phyloP scores from a whole-genome alignment of 352 stramenopile genomes.

The Pythium myriotylum region DNA sequence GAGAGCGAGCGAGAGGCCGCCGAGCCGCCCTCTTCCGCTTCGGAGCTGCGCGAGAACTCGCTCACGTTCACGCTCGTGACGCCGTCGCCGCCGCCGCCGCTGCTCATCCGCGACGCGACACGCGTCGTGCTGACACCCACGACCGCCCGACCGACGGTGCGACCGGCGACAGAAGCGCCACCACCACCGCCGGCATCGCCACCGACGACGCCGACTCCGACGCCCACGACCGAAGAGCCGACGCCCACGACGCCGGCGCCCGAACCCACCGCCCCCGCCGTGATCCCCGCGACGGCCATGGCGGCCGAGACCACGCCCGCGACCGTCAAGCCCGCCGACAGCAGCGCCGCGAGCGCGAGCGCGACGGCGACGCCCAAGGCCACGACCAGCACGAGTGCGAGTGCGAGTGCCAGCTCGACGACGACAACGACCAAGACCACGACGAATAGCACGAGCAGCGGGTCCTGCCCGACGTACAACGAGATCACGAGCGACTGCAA shows the following conservation, averaged over 20 bases:
- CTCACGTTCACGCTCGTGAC: too few relatives aligned
- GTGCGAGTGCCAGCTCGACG: not conserved
- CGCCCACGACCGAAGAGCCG: not conserved
- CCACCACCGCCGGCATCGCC: not conserved
- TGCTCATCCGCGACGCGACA: too few relatives aligned
- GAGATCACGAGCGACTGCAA: constrained; percentile 21
- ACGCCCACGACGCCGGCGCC: not conserved
- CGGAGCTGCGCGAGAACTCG: too few relatives aligned
- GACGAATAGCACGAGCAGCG: too few relatives aligned
- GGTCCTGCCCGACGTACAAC: constrained; percentile 20
- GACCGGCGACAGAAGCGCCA: not conserved
- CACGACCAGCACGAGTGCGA: not conserved
- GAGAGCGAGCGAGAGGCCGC: not conserved
- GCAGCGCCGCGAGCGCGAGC: not conserved
- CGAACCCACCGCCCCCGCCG: not conserved
- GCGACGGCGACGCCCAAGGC: not conserved
- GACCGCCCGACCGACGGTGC: not conserved
- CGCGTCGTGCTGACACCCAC: too few relatives aligned
- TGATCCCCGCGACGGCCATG: constrained; percentile 9
- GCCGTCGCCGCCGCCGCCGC: too few relatives aligned
- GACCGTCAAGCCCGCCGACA: constrained; percentile 5
- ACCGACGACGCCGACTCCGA: not conserved
- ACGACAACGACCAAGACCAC: too few relatives aligned
- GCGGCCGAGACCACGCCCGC: constrained; percentile 1
- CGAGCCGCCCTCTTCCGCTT: too few relatives aligned